Evolutionary conservation across 2,329 filamentous ascomycete species (phyloP).

Genomic region (Calonectria pauciramosa): DNA sequence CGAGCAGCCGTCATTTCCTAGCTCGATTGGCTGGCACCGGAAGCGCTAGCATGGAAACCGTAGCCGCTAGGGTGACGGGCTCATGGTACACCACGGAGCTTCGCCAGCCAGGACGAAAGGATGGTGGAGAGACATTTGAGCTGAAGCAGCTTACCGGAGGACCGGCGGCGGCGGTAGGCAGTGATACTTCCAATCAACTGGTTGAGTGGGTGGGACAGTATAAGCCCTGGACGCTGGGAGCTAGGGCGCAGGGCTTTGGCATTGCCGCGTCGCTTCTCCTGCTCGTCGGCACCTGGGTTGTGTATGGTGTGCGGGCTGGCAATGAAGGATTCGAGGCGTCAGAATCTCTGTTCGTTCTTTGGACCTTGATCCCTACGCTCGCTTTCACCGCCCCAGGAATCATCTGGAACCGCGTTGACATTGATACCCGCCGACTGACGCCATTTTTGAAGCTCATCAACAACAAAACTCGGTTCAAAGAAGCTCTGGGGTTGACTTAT

Average conservation of each 20-base stretch:
- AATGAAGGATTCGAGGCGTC: constrained; percentile 36
- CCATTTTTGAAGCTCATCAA: constrained; percentile 43
- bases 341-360: constrained; percentile 38
- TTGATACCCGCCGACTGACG: constrained; percentile 43
- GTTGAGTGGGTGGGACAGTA: constrained; percentile 37
- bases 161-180: constrained; percentile 27
- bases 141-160: constrained; percentile 42
- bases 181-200: constrained; percentile 22
- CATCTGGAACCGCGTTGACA: constrained; percentile 44
- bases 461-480: constrained; percentile 39
- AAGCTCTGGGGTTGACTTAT: constrained; percentile 44
- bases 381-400: constrained; percentile 36
- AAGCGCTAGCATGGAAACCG: constrained; percentile 37
- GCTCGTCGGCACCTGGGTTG: constrained; percentile 39
- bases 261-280: constrained; percentile 33
- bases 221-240: constrained; percentile 43
- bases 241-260: constrained; percentile 29
- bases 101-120: constrained; percentile 38
- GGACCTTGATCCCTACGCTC: constrained; percentile 46
- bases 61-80: constrained; percentile 40
- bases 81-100: constrained; percentile 48
- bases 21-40: constrained; percentile 41
- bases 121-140: constrained; percentile 41
- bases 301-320: constrained; percentile 38
- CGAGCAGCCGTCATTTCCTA: constrained; percentile 43